These are phyloP conservation scores for Colletotrichum shisoi DNA, from an alignment of 2,329 filamentous ascomycete species.

Conservation along the genomic window DNA sequence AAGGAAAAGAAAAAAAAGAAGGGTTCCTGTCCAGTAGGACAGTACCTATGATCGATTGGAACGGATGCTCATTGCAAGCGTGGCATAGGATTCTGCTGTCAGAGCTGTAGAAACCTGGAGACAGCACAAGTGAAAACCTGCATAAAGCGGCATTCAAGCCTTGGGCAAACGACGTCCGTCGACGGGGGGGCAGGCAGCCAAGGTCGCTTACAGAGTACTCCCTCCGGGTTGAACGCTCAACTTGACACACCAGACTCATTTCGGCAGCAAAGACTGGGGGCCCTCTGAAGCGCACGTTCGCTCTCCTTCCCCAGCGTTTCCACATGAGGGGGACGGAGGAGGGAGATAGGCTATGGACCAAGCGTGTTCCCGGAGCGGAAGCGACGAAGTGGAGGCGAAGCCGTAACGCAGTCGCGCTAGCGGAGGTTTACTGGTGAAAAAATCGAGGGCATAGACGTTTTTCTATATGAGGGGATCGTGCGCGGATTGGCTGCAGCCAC, in stretches of 20 bases:
- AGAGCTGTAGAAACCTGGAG: neutral
- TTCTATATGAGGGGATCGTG: too few relatives aligned
- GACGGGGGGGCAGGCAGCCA: neutral
- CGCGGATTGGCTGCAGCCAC: too few relatives aligned
- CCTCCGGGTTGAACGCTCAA: neutral
- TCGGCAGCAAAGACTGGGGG: conserved; percentile 6
- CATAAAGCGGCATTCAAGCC: too few relatives aligned
- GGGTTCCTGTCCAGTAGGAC: neutral
- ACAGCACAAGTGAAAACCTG: too few relatives aligned
- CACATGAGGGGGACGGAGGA: conserved; percentile 2
- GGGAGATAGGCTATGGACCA: conserved; percentile 33
- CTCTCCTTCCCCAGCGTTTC: conserved; percentile 27
- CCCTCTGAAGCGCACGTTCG: neutral
- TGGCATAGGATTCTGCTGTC: neutral
- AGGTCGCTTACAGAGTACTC: neutral
- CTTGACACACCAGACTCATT: neutral
- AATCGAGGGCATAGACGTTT: too few relatives aligned
- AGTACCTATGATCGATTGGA: neutral
- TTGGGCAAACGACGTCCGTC: too few relatives aligned
- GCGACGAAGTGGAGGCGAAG: too few relatives aligned
- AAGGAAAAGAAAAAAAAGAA: too few relatives aligned
- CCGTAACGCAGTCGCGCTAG: too few relatives aligned
- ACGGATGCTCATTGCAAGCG: too few relatives aligned
- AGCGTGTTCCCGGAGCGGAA: too few relatives aligned
- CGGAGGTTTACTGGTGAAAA: too few relatives aligned